Base-by-base conservation (phyloP, 2,329 filamentous ascomycete genomes). In the Colletotrichum liriopes region DNA sequence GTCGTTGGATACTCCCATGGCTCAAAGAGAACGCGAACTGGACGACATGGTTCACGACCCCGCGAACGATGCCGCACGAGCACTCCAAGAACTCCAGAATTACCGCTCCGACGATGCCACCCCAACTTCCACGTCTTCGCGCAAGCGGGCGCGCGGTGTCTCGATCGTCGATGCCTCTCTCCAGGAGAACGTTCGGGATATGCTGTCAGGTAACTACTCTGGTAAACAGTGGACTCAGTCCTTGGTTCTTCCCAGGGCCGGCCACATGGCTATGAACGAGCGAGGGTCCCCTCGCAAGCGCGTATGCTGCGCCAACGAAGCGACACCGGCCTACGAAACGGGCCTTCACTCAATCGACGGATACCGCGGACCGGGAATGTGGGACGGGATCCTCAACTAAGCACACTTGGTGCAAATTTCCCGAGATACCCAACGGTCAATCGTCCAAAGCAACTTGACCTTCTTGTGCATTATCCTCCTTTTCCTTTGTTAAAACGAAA, bases 121-220 rank as follows among this genome's bases (percentile, higher is more conserved):
- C 20, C 78, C 82, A 61, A 80, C 77, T 37, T 85, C 86, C 32
- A 82, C 83, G 20, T 35, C 63, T 14, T 72, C 72, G 23, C 72
- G 73, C 71, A 93, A 93, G 84, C 88, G 92, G 75, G 89, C 87
- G 77, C 86, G 91, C 62, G 86, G 90, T 18, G 77, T 83, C 9
- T 92, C 90, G 18, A 85, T 88, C 67, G 37, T 70, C 6, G 91
- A 93, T 70, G 83, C 86, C 69, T 82, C 84, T n/a, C 83, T 92
- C 11, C 91, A 93, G 77, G 90, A 93, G 72, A 91, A 92, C 71
- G 91, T 93, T 14, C 90, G 91, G 65, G 88, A 91, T 64, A 85
- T 93, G 76, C 83, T 93, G 37, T 82, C 82, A 55, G 82, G 78
- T 63, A 80, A 82, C 74, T 68, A 79, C 74, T 75, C 73, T 74